Evolutionary conservation across 495 filamentous ascomycete genomes (phyloP).

Genomic region (Oleoguttula mirabilis): DNA sequence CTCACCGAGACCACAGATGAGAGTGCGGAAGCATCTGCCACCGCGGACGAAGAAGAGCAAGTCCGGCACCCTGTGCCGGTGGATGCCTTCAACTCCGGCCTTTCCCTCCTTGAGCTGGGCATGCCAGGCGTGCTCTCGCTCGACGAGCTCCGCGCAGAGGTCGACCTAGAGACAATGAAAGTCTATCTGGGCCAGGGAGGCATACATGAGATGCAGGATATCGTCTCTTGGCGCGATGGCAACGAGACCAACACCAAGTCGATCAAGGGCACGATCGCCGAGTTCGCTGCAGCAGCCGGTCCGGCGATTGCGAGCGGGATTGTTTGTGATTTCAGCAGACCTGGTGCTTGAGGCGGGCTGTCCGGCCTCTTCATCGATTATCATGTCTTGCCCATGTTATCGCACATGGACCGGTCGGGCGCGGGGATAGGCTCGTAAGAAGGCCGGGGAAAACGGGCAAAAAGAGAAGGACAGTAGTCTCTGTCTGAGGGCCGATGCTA

Average conservation of each 20-base stretch:
- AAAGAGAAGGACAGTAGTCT: too few relatives aligned
- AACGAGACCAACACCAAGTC: constrained; percentile 38
- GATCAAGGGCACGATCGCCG: constrained; percentile 57
- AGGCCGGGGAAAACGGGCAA: too few relatives aligned
- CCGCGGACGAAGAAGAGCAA: constrained; percentile 19
- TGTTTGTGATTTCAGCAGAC: constrained; percentile 27
- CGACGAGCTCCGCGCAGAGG: constrained; percentile 42
- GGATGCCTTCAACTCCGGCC: constrained; percentile 24
- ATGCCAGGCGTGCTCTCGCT: constrained; percentile 70
- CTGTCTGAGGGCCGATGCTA: too few relatives aligned
- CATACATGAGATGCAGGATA: constrained; percentile 33
- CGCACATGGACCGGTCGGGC: too few relatives aligned
- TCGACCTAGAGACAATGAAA: constrained; percentile 52
- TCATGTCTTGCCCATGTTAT: too few relatives aligned
- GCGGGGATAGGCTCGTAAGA: too few relatives aligned
- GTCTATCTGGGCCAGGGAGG: constrained; percentile 32
- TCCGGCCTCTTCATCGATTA: too few relatives aligned
- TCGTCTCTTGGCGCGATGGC: constrained; percentile 56
- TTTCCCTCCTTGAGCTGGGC: constrained; percentile 51
- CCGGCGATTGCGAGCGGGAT: constrained; percentile 50
- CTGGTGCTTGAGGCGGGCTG: too few relatives aligned
- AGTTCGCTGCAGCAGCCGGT: constrained; percentile 67
- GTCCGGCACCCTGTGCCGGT: constrained; percentile 14
- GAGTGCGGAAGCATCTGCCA: background rate
- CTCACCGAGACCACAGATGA: background rate